Percentiles rank a stretch among this genome's conserved stretches.
Evolutionary conservation across 345 rosid genomes (phyloP).

Genomic region (Salix viminalis): DNA sequence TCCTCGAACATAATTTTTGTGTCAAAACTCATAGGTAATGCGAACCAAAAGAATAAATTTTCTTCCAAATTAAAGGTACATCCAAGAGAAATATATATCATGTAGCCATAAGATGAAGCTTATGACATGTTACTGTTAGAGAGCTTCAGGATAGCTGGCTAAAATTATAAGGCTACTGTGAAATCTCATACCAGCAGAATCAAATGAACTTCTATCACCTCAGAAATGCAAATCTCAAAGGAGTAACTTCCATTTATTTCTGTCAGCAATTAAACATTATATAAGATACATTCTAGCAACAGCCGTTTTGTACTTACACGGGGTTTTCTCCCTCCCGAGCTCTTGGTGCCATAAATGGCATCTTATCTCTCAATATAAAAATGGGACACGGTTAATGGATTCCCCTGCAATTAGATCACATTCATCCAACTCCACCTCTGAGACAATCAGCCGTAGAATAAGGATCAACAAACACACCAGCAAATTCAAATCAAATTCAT

Average conservation of each 20-base stretch:
- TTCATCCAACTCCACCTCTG: conserved; percentile 20
- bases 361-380: conserved; percentile 37
- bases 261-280: conserved; percentile 26
- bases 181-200: conserved; percentile 16
- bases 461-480: conserved; percentile 28
- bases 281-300: conserved; percentile 25
- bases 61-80: background rate
- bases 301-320: conserved; percentile 50
- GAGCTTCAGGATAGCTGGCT: background rate
- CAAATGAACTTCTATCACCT: conserved; percentile 26
- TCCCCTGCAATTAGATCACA: conserved; percentile 29
- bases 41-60: background rate
- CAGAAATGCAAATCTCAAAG: conserved; percentile 29
- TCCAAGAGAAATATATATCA: conserved; percentile 1
- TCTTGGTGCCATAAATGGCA: conserved; percentile 35
- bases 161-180: conserved; percentile 16
- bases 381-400: conserved; percentile 26
- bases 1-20: background rate
- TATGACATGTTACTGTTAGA: background rate
- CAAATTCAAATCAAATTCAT: conserved; percentile 29
- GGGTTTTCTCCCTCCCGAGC: conserved; percentile 29
- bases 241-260: conserved; percentile 38
- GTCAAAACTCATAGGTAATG: background rate
- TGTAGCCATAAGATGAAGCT: conserved; percentile 3
- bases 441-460: conserved; percentile 24